Evolutionary conservation across 192 early-diverging fungal genomes (phyloP).

Genomic region (Coemansia sp.): DNA sequence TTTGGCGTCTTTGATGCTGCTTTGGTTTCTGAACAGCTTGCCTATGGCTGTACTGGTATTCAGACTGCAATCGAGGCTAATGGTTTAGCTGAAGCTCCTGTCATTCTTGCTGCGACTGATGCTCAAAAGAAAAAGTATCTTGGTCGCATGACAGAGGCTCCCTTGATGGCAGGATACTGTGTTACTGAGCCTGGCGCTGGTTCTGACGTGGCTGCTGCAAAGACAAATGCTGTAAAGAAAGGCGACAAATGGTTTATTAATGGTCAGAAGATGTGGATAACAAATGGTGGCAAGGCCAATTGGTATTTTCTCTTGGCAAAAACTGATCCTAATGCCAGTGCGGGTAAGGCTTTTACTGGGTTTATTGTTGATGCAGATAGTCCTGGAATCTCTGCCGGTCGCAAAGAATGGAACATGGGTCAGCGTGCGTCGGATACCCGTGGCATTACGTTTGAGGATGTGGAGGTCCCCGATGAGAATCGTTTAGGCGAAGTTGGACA

Average conservation of each 20-base stretch:
- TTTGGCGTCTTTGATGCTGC: conserved; percentile 86
- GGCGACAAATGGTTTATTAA: conserved; percentile 80
- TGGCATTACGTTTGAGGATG: conserved; percentile 83
- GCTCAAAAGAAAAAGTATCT: conserved; percentile 95
- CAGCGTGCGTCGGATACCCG: conserved; percentile 91
- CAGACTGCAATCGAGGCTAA: conserved; percentile 99
- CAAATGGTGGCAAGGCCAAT: conserved; percentile 94
- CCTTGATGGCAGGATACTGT: conserved; percentile 93
- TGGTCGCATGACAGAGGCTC: conserved; percentile 94
- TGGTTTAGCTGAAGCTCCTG: conserved; percentile 85
- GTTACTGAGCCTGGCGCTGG: conserved; percentile 81
- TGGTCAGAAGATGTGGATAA: conserved; percentile 98
- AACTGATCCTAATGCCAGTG: conserved; percentile 73
- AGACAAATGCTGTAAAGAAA: conserved; percentile 70
- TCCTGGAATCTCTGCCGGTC: conserved; percentile 85
- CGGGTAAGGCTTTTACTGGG: conserved; percentile 90
- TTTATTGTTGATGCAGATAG: conserved; percentile 93
- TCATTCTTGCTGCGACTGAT: conserved; percentile 85
- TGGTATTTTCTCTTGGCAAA: conserved; percentile 96
- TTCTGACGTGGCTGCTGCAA: conserved; percentile 71
- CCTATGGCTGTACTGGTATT: conserved; percentile 92
- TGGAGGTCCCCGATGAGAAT: conserved; percentile 79
- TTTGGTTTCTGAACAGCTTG: conserved; percentile 87
- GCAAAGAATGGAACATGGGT: conserved; percentile 98
- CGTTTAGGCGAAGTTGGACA: conserved; percentile 68